A percentile compares a stretch with the other conserved stretches of the same genome.
phyloP scores from a whole-genome alignment of 495 filamentous ascomycete species.

The Xylaria longipes region DNA sequence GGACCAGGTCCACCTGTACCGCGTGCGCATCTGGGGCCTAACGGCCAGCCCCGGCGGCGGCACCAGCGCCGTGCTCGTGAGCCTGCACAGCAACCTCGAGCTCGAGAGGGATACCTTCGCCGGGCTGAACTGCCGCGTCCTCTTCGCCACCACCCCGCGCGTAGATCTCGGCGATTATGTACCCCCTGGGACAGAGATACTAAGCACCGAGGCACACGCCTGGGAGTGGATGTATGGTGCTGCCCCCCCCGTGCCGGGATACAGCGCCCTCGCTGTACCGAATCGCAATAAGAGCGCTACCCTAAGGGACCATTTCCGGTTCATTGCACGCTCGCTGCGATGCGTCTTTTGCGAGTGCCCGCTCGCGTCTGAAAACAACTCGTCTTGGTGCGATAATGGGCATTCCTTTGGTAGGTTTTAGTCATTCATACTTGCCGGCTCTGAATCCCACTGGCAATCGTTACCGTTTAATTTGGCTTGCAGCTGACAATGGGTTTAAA shows the following conservation, averaged over 20 bases:
- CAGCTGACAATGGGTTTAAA: neutral
- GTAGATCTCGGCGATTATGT: neutral
- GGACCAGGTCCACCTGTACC: conserved; percentile 49
- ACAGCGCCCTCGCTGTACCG: conserved; percentile 9
- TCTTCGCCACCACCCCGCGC: conserved; percentile 39
- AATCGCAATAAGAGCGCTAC: conserved; percentile 9
- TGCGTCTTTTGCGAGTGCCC: conserved; percentile 48
- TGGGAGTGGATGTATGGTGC: conserved; percentile 58
- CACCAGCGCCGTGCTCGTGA: conserved; percentile 47
- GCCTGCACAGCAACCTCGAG: conserved; percentile 45
- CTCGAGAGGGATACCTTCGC: conserved; percentile 52
- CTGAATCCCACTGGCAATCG: neutral
- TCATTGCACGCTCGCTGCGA: conserved; percentile 34
- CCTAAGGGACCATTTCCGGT: conserved; percentile 41
- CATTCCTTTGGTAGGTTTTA: conserved; percentile 40
- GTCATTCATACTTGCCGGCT: neutral
- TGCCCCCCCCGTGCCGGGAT: conserved; percentile 48
- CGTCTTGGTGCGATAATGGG: conserved; percentile 36
- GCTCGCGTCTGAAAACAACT: conserved; percentile 27
- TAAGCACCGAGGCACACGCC: conserved; percentile 50
- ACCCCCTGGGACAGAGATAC: neutral
- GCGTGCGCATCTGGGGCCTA: conserved; percentile 54
- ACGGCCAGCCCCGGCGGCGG: conserved; percentile 51
- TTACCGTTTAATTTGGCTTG: neutral
- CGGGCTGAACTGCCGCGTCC: conserved; percentile 45